Conservation (phyloP, 257 asterid genomes). For the Plectranthus barbatus region DNA sequence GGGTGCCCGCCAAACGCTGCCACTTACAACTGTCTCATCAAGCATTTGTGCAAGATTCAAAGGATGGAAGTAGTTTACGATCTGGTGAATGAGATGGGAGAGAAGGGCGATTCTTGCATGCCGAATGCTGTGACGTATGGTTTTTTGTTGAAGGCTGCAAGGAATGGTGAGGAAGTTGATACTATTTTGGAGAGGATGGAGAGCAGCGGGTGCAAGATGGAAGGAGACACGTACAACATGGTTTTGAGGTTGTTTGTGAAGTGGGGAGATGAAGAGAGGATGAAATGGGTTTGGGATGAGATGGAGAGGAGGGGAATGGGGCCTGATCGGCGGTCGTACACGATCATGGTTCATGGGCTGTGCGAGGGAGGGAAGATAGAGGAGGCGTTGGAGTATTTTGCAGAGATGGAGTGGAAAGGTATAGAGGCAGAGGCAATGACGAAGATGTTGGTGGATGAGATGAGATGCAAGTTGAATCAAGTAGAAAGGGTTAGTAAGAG, state of each 20-base stretch:
- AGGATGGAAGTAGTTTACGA: conserved; percentile 59
- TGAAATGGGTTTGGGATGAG: conserved; percentile 44
- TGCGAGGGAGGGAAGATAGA: conserved; percentile 32
- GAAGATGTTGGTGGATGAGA: conserved; percentile 43
- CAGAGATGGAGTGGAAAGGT: conserved; percentile 58
- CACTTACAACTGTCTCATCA: conserved; percentile 60
- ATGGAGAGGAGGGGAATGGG: conserved; percentile 70
- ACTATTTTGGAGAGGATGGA: conserved; percentile 52
- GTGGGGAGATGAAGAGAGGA: conserved; percentile 45
- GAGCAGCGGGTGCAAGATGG: conserved; percentile 35
- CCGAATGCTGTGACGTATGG: conserved; percentile 55
- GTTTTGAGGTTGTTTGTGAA: conserved; percentile 59
- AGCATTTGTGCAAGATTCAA: conserved; percentile 57
- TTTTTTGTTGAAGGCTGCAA: conserved; percentile 40
- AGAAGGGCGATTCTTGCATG: conserved; percentile 30
- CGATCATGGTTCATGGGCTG: conserved; percentile 60
- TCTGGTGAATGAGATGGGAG: conserved; percentile 57
- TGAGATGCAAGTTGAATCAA: conserved; percentile 33
- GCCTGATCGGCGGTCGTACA: conserved; percentile 65
- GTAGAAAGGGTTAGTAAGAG: neutral
- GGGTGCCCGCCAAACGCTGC: conserved; percentile 43
- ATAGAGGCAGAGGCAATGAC: conserved; percentile 56
- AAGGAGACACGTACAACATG: conserved; percentile 51
- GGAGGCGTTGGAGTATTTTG: conserved; percentile 40
- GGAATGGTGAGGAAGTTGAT: conserved; percentile 43